A percentile compares a stretch with the other conserved stretches of the same genome.
phyloP scores from a whole-genome alignment of 768 basidiomycete species.

The Clavaria fumosa region DNA sequence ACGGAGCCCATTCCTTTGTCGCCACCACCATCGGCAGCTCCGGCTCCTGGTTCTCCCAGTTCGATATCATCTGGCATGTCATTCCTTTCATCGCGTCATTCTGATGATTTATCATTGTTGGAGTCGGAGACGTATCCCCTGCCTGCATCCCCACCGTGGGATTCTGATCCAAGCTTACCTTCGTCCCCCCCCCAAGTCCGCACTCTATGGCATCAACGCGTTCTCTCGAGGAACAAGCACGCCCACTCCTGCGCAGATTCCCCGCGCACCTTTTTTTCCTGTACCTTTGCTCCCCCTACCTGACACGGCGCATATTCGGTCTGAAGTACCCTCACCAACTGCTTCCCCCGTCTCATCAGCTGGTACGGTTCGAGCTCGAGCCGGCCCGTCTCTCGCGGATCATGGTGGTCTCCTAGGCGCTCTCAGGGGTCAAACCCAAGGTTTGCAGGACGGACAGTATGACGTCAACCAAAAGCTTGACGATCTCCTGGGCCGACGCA shows the following conservation, averaged over 20 bases:
- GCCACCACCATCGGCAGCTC: too few relatives aligned
- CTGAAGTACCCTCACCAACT: too few relatives aligned
- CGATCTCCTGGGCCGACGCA: conserved; percentile 34
- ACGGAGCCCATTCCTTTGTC: too few relatives aligned
- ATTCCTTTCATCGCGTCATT: conserved; percentile 47
- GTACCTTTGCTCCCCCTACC: too few relatives aligned
- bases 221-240: too few relatives aligned
- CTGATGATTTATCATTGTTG: conserved; percentile 42
- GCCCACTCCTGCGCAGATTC: conserved; percentile 23
- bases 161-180: conserved; percentile 11
- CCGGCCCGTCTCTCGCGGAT: conserved; percentile 25
- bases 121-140: conserved; percentile 16
- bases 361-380: conserved; percentile 20
- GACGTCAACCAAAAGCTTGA: conserved; percentile 46
- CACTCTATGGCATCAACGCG: too few relatives aligned
- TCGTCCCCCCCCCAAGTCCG: too few relatives aligned
- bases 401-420: conserved; percentile 39
- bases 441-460: conserved; percentile 47
- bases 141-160: conserved; percentile 10
- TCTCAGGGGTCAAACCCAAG: conserved; percentile 42
- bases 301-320: too few relatives aligned
- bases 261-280: too few relatives aligned
- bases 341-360: too few relatives aligned
- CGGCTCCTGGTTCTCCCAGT: conserved; percentile 9
- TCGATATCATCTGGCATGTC: conserved; percentile 25